Evolutionary conservation across 2,329 filamentous ascomycete genomes (phyloP).

Genomic region (Colletotrichum filicis): DNA sequence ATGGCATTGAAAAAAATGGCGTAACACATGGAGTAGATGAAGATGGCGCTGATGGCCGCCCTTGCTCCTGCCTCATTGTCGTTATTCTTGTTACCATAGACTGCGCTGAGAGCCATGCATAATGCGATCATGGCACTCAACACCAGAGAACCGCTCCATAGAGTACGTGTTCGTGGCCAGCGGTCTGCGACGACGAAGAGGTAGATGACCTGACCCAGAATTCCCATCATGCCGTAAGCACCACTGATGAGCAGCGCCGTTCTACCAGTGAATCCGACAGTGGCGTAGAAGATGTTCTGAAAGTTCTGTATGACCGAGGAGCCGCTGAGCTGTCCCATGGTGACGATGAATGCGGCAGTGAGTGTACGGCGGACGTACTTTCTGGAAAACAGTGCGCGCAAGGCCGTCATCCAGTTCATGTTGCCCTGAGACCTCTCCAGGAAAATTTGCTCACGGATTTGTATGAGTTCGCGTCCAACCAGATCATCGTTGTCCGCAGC

Average conservation of each 20-base stretch:
- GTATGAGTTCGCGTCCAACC: neutral
- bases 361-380: slow-evolving; percentile 43
- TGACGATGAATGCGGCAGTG: slow-evolving; percentile 43
- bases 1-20: slow-evolving; percentile 51
- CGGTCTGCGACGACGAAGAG: slow-evolving; percentile 42
- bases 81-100: slow-evolving; percentile 28
- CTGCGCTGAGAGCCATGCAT: slow-evolving; percentile 40
- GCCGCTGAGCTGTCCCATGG: slow-evolving; percentile 43
- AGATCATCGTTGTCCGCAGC: neutral
- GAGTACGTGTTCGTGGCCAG: slow-evolving; percentile 40
- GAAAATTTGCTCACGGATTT: neutral
- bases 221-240: slow-evolving; percentile 49
- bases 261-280: slow-evolving; percentile 59
- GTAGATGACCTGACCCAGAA: slow-evolving; percentile 44
- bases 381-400: slow-evolving; percentile 40
- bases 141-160: slow-evolving; percentile 27
- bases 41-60: slow-evolving; percentile 48
- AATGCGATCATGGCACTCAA: slow-evolving; percentile 28
- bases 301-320: slow-evolving; percentile 45
- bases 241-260: slow-evolving; percentile 59
- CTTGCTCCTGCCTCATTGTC: slow-evolving; percentile 28
- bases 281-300: slow-evolving; percentile 48
- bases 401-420: neutral
- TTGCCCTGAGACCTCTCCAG: neutral
- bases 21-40: slow-evolving; percentile 48